Percentiles rank a stretch among this genome's conserved stretches.
phyloP scores from a whole-genome alignment of 2,329 filamentous ascomycete genomes.

The Cercospora zeae-maydis region DNA sequence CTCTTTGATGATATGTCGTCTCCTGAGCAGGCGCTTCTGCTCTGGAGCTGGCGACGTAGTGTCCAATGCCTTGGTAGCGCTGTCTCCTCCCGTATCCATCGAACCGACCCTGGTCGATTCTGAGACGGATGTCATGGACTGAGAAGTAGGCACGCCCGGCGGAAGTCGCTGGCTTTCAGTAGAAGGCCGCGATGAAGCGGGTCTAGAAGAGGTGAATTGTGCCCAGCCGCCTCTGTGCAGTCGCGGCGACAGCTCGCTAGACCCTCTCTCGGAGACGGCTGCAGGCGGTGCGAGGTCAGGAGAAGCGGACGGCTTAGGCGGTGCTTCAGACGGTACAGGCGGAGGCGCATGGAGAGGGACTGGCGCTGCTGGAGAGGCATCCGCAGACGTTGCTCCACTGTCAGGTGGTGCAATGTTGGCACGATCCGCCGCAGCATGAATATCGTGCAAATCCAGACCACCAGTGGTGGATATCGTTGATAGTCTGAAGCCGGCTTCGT shows the following conservation, averaged over 20 bases:
- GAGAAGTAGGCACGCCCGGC: conserved; percentile 29
- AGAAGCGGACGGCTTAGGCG: conserved; percentile 22
- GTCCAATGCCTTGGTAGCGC: conserved; percentile 23
- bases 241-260: conserved; percentile 32
- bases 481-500: conserved; percentile 29
- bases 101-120: conserved; percentile 31
- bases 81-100: conserved; percentile 26
- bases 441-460: conserved; percentile 38
- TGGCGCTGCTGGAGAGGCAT: conserved; percentile 35
- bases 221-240: conserved; percentile 27
- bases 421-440: conserved; percentile 31
- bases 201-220: conserved; percentile 27
- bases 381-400: conserved; percentile 16
- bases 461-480: conserved; percentile 35
- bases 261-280: conserved; percentile 28
- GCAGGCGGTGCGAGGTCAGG: conserved; percentile 26
- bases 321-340: conserved; percentile 37
- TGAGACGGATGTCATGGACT: conserved; percentile 36
- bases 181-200: conserved; percentile 29
- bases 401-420: conserved; percentile 18
- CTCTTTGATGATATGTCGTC: conserved; percentile 83
- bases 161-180: conserved; percentile 33
- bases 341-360: conserved; percentile 47
- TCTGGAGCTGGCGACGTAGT: conserved; percentile 38
- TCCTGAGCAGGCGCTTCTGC: conserved; percentile 70